Percentiles rank a stretch among this genome's conserved stretches.
These are phyloP conservation scores for Lagerstroemia speciosa DNA, from an alignment of 345 rosid genomes.

Conservation along the genomic window DNA sequence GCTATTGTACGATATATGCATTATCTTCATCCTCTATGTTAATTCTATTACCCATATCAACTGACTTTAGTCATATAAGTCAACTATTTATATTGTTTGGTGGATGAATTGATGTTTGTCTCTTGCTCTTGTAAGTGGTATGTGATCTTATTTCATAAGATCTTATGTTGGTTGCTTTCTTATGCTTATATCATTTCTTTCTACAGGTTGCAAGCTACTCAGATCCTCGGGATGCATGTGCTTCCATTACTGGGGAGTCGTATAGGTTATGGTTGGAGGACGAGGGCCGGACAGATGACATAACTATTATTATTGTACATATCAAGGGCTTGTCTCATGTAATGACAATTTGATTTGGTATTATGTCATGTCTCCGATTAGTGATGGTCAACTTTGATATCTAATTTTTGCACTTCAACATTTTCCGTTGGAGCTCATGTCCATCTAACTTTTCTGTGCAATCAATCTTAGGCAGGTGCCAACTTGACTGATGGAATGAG, in stretches of 20 bases:
- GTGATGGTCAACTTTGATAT: neutral
- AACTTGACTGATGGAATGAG: conserved; percentile 14
- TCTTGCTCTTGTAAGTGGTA: neutral
- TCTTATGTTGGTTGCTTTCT: neutral
- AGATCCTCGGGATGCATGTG: conserved; percentile 90
- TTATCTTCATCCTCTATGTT: neutral
- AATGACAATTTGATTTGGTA: conserved; percentile 14
- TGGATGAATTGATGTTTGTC: neutral
- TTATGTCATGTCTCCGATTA: neutral
- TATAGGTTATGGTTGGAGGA: conserved; percentile 83
- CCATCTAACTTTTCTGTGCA: neutral
- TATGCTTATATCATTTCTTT: conserved; percentile 3
- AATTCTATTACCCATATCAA: neutral
- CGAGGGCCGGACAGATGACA: conserved; percentile 95
- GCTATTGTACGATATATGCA: neutral
- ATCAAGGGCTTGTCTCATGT: conserved; percentile 58
- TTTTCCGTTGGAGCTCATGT: too few relatives aligned
- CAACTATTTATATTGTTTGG: neutral
- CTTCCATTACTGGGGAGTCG: conserved; percentile 83
- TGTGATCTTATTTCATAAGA: neutral
- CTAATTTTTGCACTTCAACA: neutral
- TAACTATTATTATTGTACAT: conserved; percentile 81
- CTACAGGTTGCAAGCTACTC: conserved; percentile 56
- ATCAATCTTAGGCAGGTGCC: conserved; percentile 26
- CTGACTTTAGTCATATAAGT: neutral